Percentiles rank a stretch among this genome's conserved stretches.
phyloP scores from a whole-genome alignment of 257 asterid genomes.

The Nicotiana benthamiana region DNA sequence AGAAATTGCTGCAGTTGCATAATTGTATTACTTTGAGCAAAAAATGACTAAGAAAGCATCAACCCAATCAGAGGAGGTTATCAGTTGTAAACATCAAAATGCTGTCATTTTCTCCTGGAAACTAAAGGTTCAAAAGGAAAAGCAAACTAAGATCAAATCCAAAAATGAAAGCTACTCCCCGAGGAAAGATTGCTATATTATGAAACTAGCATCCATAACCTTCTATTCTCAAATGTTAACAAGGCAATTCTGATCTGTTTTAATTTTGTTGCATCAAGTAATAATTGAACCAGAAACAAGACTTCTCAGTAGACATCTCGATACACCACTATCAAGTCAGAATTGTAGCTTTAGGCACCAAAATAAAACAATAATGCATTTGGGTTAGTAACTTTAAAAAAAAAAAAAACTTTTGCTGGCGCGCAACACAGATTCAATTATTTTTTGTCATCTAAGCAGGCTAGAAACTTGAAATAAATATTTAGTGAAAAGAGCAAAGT shows the following conservation, averaged over 20 bases:
- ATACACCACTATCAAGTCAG: neutral
- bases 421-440: neutral
- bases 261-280: neutral
- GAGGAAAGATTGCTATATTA: neutral
- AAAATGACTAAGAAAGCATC: neutral
- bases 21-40: neutral
- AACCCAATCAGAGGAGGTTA: neutral
- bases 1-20: slow-evolving; percentile 1
- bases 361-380: neutral
- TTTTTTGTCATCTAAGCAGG: neutral
- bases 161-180: neutral
- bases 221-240: neutral
- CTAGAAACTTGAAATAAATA: neutral
- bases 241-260: neutral
- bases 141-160: slow-evolving; percentile 3
- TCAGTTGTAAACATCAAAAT: neutral
- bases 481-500: neutral
- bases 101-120: neutral
- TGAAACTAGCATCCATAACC: neutral
- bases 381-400: neutral
- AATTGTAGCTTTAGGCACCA: neutral
- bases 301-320: neutral
- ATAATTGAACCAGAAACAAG: neutral
- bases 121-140: neutral
- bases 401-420: neutral